Conservation (phyloP, 257 asterid genomes). For the Primulina tabacum region DNA sequence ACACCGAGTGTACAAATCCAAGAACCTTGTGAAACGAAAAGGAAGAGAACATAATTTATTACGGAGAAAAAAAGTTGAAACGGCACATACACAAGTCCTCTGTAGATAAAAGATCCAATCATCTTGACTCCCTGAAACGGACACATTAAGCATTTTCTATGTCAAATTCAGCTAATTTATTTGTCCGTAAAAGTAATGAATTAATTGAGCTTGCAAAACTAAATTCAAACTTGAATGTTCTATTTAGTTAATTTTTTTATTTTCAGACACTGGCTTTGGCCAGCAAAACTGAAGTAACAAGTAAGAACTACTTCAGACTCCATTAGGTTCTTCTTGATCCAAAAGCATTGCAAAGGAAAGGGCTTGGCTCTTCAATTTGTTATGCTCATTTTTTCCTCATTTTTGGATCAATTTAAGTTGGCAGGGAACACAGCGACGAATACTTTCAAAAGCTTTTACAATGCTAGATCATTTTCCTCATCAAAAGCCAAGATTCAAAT, state of each 20-base stretch:
- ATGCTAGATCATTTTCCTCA: neutral
- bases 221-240: constrained; percentile 1
- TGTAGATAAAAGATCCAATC: constrained; percentile 83
- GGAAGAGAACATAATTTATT: neutral
- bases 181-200: neutral
- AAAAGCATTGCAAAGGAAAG: neutral
- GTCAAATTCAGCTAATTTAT: neutral
- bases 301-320: neutral
- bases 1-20: constrained; percentile 15
- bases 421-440: neutral
- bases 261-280: constrained; percentile 12
- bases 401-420: neutral
- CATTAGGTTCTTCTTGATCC: neutral
- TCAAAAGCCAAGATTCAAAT: neutral
- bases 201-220: neutral
- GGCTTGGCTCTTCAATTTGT: neutral
- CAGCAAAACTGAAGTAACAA: constrained; percentile 1
- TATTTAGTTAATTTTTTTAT: constrained; percentile 1
- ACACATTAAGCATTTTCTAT: constrained; percentile 22
- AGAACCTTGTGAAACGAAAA: constrained; percentile 22
- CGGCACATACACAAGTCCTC: constrained; percentile 71
- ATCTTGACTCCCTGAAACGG: constrained; percentile 63
- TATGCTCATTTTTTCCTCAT: neutral
- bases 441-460: neutral
- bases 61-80: constrained; percentile 11